Percentiles rank a stretch among this genome's conserved stretches.
Conservation (phyloP, 805 yeast species). For the Candida sonorensis region DNA sequence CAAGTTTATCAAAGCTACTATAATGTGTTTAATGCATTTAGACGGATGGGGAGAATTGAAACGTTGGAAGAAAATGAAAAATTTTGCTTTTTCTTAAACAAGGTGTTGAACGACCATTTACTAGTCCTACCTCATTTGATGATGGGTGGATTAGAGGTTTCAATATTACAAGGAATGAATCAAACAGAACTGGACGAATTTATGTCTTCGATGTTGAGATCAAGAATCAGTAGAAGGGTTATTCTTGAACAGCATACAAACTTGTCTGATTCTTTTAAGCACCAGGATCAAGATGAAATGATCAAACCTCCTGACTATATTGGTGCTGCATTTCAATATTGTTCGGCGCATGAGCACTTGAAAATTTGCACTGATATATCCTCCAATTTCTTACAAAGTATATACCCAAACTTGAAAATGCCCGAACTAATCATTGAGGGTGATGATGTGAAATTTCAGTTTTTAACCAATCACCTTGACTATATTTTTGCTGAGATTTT, state of each 20-base stretch:
- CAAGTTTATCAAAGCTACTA: constrained; percentile 84
- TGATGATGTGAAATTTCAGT: constrained; percentile 66
- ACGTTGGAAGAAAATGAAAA: constrained; percentile 67
- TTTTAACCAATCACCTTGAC: constrained; percentile 79
- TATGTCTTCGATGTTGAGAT: constrained; percentile 71
- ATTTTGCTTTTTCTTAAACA: constrained; percentile 59
- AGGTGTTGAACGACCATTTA: constrained; percentile 71
- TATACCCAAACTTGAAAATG: constrained; percentile 51
- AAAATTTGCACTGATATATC: constrained; percentile 45
- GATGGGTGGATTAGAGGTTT: constrained; percentile 87
- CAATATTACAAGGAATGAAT: constrained; percentile 52
- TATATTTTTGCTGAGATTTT: constrained; percentile 83
- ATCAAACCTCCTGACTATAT: constrained; percentile 46
- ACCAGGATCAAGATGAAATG: constrained; percentile 30
- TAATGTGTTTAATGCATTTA: constrained; percentile 77
- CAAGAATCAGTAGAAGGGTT: constrained; percentile 83
- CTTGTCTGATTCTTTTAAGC: constrained; percentile 56
- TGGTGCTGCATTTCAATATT: constrained; percentile 77
- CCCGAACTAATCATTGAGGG: constrained; percentile 81
- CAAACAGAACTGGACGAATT: constrained; percentile 61
- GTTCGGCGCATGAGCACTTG: constrained; percentile 67
- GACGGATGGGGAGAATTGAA: constrained; percentile 62
- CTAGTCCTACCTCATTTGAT: constrained; percentile 79
- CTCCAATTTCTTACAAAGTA: constrained; percentile 42
- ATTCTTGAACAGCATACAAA: constrained; percentile 89